Conservation (phyloP, 345 rosid genomes). For the Brassica carinata region DNA sequence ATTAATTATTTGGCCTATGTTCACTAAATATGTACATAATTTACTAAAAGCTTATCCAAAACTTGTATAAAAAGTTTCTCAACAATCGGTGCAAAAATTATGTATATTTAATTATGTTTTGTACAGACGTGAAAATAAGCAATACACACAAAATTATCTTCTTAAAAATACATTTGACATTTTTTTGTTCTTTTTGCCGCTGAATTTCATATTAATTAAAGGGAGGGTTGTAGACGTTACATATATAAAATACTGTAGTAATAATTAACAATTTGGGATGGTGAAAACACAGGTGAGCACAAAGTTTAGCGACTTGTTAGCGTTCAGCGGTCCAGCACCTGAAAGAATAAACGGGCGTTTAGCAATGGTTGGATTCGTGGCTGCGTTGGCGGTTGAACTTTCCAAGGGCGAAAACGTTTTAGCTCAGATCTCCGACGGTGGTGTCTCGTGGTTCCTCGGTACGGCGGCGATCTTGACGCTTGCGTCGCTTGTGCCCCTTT, state of each 20-base stretch:
- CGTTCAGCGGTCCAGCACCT: slow-evolving; percentile 85
- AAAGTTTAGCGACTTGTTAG: slow-evolving; percentile 58
- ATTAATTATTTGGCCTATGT: not conserved
- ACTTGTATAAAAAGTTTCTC: not conserved
- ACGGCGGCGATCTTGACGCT: slow-evolving; percentile 56
- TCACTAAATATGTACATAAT: not conserved
- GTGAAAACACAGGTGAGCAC: slow-evolving; percentile 50
- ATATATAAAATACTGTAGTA: not conserved
- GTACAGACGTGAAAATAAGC: not conserved
- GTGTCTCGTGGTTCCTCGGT: slow-evolving; percentile 61
- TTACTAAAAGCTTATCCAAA: not conserved
- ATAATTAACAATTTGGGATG: not conserved
- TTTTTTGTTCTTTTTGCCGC: not conserved
- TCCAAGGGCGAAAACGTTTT: slow-evolving; percentile 69
- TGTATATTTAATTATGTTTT: not conserved
- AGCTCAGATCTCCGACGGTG: slow-evolving; percentile 62
- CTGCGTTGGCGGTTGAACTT: slow-evolving; percentile 67
- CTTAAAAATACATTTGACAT: not conserved
- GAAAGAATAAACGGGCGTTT: slow-evolving; percentile 88
- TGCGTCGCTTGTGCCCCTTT: slow-evolving; percentile 66
- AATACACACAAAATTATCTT: no score
- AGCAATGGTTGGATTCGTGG: slow-evolving; percentile 84
- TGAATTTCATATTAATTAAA: not conserved
- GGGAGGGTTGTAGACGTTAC: not conserved
- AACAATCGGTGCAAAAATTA: not conserved